These are phyloP conservation scores for Podospora anserina DNA, from an alignment of 495 filamentous ascomycete species.

Conservation along the genomic window DNA sequence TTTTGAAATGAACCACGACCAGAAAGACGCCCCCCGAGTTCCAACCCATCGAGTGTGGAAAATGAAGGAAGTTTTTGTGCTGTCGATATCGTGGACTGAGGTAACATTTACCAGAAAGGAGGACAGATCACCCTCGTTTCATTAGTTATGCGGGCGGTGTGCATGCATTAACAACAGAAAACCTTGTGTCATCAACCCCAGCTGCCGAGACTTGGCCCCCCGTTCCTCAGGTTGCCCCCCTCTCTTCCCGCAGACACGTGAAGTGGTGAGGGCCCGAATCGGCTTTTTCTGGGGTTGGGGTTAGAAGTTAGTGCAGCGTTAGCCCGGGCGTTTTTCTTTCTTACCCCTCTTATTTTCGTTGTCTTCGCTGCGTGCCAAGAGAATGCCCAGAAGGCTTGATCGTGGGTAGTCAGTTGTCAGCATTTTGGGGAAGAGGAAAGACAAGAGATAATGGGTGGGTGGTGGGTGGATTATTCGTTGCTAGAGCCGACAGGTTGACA, in stretches of 20 bases:
- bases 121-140: neutral
- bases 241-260: neutral
- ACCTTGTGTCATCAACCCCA: neutral
- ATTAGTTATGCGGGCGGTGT: neutral
- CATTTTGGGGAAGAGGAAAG: neutral
- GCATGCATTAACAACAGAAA: neutral
- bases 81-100: neutral
- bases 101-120: neutral
- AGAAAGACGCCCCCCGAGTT: neutral
- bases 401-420: neutral
- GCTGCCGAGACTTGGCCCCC: neutral
- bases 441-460: neutral
- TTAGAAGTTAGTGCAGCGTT: neutral
- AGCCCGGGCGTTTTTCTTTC: neutral
- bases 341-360: neutral
- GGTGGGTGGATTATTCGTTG: neutral
- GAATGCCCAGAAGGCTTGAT: conserved; percentile 19
- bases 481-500: neutral
- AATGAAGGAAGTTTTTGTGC: neutral
- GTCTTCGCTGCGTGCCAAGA: conserved; percentile 6
- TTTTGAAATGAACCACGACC: neutral
- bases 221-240: too few species aligned
- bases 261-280: neutral
- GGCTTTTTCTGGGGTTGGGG: neutral
- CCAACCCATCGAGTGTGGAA: neutral